phyloP scores from a whole-genome alignment of 306 rosid genomes.

The Quercus aquifolioides region DNA sequence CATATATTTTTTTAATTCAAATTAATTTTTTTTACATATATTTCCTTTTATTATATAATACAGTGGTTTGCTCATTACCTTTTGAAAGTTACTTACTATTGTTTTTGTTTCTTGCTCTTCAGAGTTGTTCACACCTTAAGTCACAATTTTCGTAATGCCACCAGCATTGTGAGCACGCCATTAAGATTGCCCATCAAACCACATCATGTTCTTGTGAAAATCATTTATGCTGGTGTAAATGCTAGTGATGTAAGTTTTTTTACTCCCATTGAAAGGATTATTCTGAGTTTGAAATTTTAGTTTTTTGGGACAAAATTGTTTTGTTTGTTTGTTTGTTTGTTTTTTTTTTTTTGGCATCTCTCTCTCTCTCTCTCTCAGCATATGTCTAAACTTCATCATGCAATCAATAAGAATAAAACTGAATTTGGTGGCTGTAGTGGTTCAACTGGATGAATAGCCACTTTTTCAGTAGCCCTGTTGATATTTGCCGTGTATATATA shows the following conservation, averaged over 20 bases:
- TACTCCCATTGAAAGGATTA: conserved; percentile 18
- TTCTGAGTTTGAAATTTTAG: not conserved
- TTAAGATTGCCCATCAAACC: conserved; percentile 71
- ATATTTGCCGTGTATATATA: not conserved
- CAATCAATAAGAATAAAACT: not conserved
- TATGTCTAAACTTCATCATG: not conserved
- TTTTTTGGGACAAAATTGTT: not conserved
- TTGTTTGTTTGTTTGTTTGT: not conserved
- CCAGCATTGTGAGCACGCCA: conserved; percentile 55
- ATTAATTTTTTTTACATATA: conserved; percentile 5
- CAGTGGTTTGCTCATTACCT: conserved; percentile 18
- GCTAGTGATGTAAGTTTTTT: conserved; percentile 92
- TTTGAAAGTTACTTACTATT: conserved; percentile 3
- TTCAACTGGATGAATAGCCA: conserved; percentile 8
- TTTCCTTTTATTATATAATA: not conserved
- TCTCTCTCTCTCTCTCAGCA: conserved; percentile 11
- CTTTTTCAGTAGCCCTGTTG: conserved; percentile 2
- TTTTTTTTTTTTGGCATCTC: not conserved
- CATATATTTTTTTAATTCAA: too few relatives aligned
- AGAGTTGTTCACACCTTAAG: conserved; percentile 89
- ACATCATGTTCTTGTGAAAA: conserved; percentile 72
- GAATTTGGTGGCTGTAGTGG: not conserved
- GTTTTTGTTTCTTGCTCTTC: conserved; percentile 29
- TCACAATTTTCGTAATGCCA: conserved; percentile 87
- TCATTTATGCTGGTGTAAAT: conserved; percentile 92